Percentiles rank a stretch among this genome's conserved stretches.
Conservation (phyloP, 2,329 filamentous ascomycete species). For the Blastomyces gilchristii region DNA sequence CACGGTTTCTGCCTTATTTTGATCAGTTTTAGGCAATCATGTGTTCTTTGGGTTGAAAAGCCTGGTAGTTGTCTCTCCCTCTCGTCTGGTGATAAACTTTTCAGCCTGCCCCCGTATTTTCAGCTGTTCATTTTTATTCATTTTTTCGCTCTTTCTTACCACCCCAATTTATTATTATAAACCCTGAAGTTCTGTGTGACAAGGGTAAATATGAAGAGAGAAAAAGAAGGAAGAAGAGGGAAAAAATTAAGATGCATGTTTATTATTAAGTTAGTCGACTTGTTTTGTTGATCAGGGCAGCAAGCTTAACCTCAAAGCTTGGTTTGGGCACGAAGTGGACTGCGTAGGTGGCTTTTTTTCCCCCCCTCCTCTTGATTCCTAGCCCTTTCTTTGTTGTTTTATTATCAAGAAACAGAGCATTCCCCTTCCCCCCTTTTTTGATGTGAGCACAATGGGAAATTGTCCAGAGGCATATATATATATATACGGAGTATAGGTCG, state of each 20-base stretch:
- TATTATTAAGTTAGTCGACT: background rate
- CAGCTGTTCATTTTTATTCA: no score
- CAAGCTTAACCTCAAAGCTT: no score
- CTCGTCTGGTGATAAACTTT: background rate
- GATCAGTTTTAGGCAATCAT: background rate
- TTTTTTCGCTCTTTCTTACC: no score
- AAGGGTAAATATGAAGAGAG: background rate
- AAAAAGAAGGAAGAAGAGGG: background rate
- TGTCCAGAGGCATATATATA: background rate
- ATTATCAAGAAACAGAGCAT: background rate
- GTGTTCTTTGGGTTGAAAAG: background rate
- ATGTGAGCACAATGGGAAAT: background rate
- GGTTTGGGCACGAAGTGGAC: background rate
- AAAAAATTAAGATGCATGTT: background rate
- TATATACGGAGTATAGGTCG: background rate
- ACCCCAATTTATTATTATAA: background rate
- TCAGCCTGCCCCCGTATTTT: background rate
- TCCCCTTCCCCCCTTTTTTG: background rate
- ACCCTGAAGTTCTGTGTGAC: background rate
- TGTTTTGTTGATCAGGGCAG: background rate
- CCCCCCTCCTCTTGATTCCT: background rate
- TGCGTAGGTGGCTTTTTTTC: background rate
- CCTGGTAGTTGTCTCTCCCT: background rate
- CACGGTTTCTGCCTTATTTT: background rate
- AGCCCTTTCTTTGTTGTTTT: background rate